Conservation (phyloP, 2,329 filamentous ascomycete species). For the Fusarium xyrophilum region DNA sequence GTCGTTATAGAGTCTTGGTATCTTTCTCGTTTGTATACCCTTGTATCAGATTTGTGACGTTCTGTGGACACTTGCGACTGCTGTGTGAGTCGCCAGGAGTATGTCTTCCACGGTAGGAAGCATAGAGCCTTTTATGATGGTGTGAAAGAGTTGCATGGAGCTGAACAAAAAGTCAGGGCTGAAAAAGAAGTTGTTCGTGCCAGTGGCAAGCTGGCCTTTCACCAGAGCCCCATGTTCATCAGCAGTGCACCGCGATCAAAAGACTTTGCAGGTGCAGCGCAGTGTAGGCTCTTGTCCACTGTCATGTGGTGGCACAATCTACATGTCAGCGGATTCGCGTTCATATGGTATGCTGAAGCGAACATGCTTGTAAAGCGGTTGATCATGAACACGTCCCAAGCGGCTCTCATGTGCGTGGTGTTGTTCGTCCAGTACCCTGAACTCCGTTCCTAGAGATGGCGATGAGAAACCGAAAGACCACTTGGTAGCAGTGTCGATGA, state of each 20-base stretch:
- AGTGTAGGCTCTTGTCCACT: not conserved
- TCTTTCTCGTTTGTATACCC: fast-evolving
- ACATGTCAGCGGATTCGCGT: not conserved
- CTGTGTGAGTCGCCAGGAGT: not conserved
- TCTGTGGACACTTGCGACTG: not conserved
- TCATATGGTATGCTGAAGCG: fast-evolving
- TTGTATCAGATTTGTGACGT: no score
- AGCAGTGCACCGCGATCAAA: fast-evolving
- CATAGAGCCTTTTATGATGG: fast-evolving
- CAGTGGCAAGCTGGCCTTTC: fast-evolving
- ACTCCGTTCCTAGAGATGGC: not conserved
- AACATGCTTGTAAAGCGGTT: not conserved
- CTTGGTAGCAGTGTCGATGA: fast-evolving
- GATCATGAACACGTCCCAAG: not conserved
- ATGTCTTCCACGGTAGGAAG: no score
- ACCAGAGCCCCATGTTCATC: not conserved
- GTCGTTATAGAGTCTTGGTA: no score
- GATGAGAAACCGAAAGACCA: fast-evolving
- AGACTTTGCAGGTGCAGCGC: no score
- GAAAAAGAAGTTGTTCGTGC: not conserved
- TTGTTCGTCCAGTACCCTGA: fast-evolving
- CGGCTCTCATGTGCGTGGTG: fast-evolving
- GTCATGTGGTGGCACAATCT: fast-evolving
- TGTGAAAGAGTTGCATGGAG: fast-evolving
- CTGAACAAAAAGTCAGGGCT: fast-evolving